Evolutionary conservation across 2,329 filamentous ascomycete species (phyloP), one percentile per base, ranked within the genome.

Genomic region (Pyrenophora tritici-repentis): DNA sequence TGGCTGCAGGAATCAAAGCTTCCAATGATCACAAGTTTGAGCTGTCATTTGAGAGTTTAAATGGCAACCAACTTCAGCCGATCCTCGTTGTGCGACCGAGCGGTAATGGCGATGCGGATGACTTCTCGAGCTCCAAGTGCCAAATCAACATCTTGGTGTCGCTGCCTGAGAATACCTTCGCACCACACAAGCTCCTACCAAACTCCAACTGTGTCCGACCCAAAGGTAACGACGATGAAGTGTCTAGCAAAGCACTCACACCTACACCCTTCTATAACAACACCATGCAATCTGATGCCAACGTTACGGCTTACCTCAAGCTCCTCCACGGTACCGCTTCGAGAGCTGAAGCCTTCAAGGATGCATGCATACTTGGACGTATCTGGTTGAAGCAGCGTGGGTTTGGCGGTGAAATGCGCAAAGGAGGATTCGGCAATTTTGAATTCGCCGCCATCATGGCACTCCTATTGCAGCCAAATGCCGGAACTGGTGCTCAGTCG

Each of bases 361-460:
- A 97, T 71, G 89, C 91, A 7, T 96, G 91, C 70, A 80, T 95
- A 6, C 81, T 99, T 17, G 94, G 93, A 20, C 86, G 88, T 50
- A 84, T 90, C 47, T 99, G 94, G 94, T 81, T 99, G 34, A 86
- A 87, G 60, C 93, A 97, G 74, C 85, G 93, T 47, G 91, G 91
- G 0, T 89, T 97, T 59, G 82, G 82, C 13, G 83, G 89, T 37
- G 78, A 81, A 17, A 74, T 91, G n/a, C 80, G 84, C 2, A 78
- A 81, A 36, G 93, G 94, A 37, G 94, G 94, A 0, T 97, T 99
- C 70, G 94, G 94, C 3, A 86, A 90, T 60, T 96, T 96, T 59
- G 94, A 99, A 71, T 97, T 91, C 90, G 83, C 89, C 0, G 77
- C 85, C n/a, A 77, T 94, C 41, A 83, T 92, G 68, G 90, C 92